Conservation (phyloP, 768 basidiomycete species). For the Lanmaoa rubissima region DNA sequence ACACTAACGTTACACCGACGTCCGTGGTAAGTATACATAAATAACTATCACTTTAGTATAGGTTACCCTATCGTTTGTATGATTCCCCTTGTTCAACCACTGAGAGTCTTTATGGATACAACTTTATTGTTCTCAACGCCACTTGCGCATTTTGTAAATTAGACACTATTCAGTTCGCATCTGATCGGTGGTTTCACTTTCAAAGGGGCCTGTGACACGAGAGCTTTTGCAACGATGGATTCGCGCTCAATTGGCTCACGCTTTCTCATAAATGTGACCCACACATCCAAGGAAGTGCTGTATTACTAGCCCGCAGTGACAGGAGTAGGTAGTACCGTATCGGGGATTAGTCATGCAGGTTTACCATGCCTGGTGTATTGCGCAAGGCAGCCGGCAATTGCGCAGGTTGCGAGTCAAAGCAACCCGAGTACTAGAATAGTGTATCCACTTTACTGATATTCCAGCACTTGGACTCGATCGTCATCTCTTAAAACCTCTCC, state of each 20-base stretch:
- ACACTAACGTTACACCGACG: too few relatives aligned
- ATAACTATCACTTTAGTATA: not conserved
- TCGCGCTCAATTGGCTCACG: not conserved
- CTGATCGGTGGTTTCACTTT: too few relatives aligned
- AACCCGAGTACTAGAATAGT: not conserved
- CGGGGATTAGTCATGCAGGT: slow-evolving; percentile 3
- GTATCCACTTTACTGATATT: not conserved
- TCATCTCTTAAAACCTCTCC: not conserved
- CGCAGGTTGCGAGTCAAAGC: not conserved
- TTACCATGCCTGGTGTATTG: not conserved
- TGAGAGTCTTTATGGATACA: too few relatives aligned
- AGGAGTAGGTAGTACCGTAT: not conserved
- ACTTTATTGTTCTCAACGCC: too few relatives aligned
- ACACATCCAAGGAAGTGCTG: not conserved
- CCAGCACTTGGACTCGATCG: not conserved
- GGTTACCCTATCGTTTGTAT: not conserved
- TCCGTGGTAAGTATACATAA: not conserved
- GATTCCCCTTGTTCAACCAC: not conserved
- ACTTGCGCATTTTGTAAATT: too few relatives aligned
- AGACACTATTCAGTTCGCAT: too few relatives aligned
- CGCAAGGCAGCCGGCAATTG: slow-evolving; percentile 4
- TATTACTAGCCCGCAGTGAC: not conserved
- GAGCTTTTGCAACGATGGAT: too few relatives aligned
- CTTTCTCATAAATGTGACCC: not conserved
- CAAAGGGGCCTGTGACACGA: too few relatives aligned